phyloP scores from a whole-genome alignment of 1,139 yeast genomes.

The Fermentozyma sake region DNA sequence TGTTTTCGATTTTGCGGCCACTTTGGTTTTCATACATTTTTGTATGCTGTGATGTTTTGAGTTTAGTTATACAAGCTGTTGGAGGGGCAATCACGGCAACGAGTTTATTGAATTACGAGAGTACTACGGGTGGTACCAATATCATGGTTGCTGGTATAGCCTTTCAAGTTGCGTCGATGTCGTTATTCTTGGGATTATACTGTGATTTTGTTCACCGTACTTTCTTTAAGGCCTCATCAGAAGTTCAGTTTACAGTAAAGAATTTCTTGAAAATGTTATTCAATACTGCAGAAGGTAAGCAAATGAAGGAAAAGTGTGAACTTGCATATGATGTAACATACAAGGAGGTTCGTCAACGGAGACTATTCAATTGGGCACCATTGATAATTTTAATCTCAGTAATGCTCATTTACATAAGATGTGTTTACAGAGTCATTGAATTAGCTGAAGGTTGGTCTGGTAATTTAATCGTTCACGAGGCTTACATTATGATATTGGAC shows the following conservation, averaged over 20 bases:
- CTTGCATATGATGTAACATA: conserved; percentile 14
- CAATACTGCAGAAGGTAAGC: conserved; percentile 18
- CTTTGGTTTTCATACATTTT: conserved; percentile 33
- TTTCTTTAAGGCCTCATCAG: conserved; percentile 17
- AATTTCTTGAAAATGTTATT: conserved; percentile 17
- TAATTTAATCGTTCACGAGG: conserved; percentile 29
- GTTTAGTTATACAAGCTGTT: conserved; percentile 32
- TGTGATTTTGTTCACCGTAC: conserved; percentile 23
- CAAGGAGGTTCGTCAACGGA: conserved; percentile 12
- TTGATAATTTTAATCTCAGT: conserved; percentile 17
- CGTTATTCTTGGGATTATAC: conserved; percentile 25
- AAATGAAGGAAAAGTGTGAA: conserved; percentile 14
- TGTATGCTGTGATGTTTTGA: conserved; percentile 28
- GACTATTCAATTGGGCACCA: conserved; percentile 21
- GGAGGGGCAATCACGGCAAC: conserved; percentile 36
- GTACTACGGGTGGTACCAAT: conserved; percentile 23
- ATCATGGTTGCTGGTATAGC: conserved; percentile 38
- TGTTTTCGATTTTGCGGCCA: conserved; percentile 25
- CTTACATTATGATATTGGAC: conserved; percentile 24
- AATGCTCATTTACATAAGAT: conserved; percentile 24
- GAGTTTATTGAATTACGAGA: conserved; percentile 13
- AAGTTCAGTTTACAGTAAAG: conserved; percentile 10
- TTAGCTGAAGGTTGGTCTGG: conserved; percentile 33
- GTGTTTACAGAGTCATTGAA: conserved; percentile 30
- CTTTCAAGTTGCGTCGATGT: conserved; percentile 35